Base-by-base conservation (phyloP, 495 filamentous ascomycete genomes). In the Hamigera avellanea region DNA sequence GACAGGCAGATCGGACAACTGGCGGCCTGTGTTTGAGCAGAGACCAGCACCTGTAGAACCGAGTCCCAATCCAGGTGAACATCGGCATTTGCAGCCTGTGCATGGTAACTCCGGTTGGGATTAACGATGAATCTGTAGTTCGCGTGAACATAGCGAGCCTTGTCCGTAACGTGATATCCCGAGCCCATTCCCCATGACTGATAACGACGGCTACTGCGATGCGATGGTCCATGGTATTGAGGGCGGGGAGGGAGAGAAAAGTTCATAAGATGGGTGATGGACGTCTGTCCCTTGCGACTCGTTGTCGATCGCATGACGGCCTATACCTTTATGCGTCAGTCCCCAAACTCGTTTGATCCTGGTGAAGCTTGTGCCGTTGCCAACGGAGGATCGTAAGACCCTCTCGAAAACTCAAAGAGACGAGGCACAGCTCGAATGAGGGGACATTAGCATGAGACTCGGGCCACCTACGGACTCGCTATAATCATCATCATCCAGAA, bases 101-200 rank as follows among this genome's bases (percentile, higher is more conserved):
- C 67, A 36, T 72, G 67, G 52, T 95, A 98, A 44, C 79, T 76
- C 13, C 78, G 81, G 14, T 70, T 69, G 0, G 91, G 91, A 39
- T 83, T 76, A 25, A 98, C 91, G 38, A 98, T 81, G 53, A 98
- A 98, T 14, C 91, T 78, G 53, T 98, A 98, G 56, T 98, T 98
- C 17, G 91, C 86, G 61, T 96, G 87, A 16, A 98, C 83, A 49
- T 93, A 98, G 50, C 84, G 80, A 31, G 88, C 84, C 54, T 98
- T 98, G 54, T 98, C 91, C 32, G 75, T 73, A 16, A 83, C 80
- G 56, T 95, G 89, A 54, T 95, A 83, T 8, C 89, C 89, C 25
- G 88, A 95, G 1, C 89, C 88, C 19, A 86, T 57, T 0, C 87
- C 86, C 80, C 81, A 94, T 6, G 81, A 82, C 28, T 79, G 76